Base-by-base conservation (phyloP, 371 early-diverging fungal species). In the Mucor indicus region DNA sequence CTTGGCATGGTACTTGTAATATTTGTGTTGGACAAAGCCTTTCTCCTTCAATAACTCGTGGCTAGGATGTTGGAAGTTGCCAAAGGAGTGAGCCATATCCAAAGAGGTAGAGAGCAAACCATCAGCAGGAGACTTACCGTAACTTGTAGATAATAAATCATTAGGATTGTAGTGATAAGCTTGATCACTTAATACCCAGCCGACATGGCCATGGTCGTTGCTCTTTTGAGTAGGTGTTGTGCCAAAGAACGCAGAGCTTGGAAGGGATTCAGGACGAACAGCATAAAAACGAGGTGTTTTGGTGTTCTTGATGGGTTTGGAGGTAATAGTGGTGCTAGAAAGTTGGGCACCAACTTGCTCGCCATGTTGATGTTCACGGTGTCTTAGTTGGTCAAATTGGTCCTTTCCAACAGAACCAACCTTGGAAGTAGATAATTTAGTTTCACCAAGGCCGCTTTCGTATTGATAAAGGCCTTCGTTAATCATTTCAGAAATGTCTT, bases 11-110 rank as follows among this genome's bases (percentile, higher is more conserved):
- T 92, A 96, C 69, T 92, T 90, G 73, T 88, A 81, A 68, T 95
- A 96, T 65, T 94, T 95, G 75, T 93, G 93, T 79, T 95, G 95
- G 40, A 93, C 79, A 61, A 95, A 96, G 3, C 95, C 95, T 61
- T 94, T 93, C 67, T 96, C 96, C 50, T 87, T 85, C 59, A 96
- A 64, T 21, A 96, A 79, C 62, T 93, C 95, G 58, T 95, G 95
- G 43, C 86, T 86, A 0, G 97, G 96, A 64, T 96, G 97, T 76
- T 96, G 91, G 79, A 92, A 92, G 16, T 78, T 72, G 12, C 85
- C 79, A 66, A 91, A 85, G n/a, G 89, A 89, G 44, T 87, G 87
- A 4, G 81, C 77, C 53, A 77, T 72, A 46, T 80, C 81, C 25
- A 67, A 41, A 7, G 76, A 70, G 2, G 29, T 49, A 20, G 45